Evolutionary conservation across 2,329 filamentous ascomycete species (phyloP).

Genomic region (Diaporthe humulicola): DNA sequence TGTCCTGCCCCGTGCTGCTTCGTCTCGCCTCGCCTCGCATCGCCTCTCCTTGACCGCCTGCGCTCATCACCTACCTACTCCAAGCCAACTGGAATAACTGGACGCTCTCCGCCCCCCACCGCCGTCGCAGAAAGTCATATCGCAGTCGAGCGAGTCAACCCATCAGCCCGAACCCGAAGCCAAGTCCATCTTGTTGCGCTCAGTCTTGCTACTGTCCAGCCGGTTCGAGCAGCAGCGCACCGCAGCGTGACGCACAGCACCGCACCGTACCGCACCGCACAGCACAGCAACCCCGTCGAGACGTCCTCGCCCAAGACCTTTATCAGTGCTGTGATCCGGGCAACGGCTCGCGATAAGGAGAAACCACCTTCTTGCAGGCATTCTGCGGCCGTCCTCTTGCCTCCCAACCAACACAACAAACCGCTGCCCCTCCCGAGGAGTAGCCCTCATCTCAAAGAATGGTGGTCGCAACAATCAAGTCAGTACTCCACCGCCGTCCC

Average conservation of each 20-base stretch:
- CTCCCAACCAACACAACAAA: constrained; percentile 35
- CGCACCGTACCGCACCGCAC: constrained; percentile 14
- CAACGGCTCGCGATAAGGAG: constrained; percentile 38
- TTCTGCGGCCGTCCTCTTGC: constrained; percentile 37
- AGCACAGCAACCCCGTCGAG: constrained; percentile 27
- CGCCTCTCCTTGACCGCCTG: constrained; percentile 29
- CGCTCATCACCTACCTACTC: constrained; percentile 32
- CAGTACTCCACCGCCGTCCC: constrained; percentile 50
- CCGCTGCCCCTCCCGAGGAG: constrained; percentile 55
- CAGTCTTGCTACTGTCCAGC: not conserved
- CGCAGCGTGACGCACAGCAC: constrained; percentile 8
- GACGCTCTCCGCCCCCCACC: constrained; percentile 20
- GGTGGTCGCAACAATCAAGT: constrained; percentile 77
- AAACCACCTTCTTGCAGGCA: constrained; percentile 38
- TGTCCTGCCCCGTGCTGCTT: not conserved
- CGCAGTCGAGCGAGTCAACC: constrained; percentile 19
- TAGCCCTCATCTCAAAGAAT: constrained; percentile 60
- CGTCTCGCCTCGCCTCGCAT: constrained; percentile 6
- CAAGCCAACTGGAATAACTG: constrained; percentile 25
- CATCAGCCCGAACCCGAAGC: constrained; percentile 19
- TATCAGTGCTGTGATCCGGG: constrained; percentile 36
- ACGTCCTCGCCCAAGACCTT: constrained; percentile 20
- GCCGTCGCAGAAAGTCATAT: constrained; percentile 24
- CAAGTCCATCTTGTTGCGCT: constrained; percentile 20
- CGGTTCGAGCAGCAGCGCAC: constrained; percentile 17